phyloP scores from a whole-genome alignment of 768 basidiomycete genomes.

The Serendipita sp. region DNA sequence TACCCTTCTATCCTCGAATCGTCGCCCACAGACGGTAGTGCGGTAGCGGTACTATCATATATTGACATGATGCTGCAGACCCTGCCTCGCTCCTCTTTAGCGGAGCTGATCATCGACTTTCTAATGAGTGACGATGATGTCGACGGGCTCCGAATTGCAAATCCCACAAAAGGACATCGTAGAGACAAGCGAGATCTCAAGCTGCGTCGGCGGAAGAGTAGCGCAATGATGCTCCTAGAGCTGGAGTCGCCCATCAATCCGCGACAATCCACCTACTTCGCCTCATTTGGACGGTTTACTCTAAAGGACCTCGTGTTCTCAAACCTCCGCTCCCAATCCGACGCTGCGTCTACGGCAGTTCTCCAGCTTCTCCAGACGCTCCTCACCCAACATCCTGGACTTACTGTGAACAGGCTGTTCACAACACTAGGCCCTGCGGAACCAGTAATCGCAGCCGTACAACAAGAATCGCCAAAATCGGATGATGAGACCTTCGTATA shows the following conservation, averaged over 20 bases:
- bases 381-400: slow-evolving; percentile 47
- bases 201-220: slow-evolving; percentile 55
- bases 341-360: slow-evolving; percentile 54
- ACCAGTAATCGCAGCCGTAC: slow-evolving; percentile 15
- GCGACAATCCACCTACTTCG: slow-evolving; percentile 65
- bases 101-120: slow-evolving; percentile 57
- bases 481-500: slow-evolving; percentile 25
- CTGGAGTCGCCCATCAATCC: slow-evolving; percentile 58
- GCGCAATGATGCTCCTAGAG: slow-evolving; percentile 79
- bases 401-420: slow-evolving; percentile 52
- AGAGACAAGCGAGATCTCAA: slow-evolving; percentile 24
- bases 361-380: slow-evolving; percentile 68
- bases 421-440: neutral
- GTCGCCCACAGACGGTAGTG: slow-evolving; percentile 84
- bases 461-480: slow-evolving; percentile 8
- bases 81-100: slow-evolving; percentile 49
- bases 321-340: slow-evolving; percentile 53
- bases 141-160: slow-evolving; percentile 33
- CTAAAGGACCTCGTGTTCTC: slow-evolving; percentile 75
- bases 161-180: slow-evolving; percentile 15
- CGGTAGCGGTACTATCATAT: slow-evolving; percentile 90
- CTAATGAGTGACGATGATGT: slow-evolving; percentile 75
- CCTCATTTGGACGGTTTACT: slow-evolving; percentile 75
- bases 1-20: slow-evolving; percentile 90
- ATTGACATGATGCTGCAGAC: slow-evolving; percentile 77